Evolutionary conservation across 2,329 filamentous ascomycete genomes (phyloP).

Genomic region (Aspergillus phoenicis): DNA sequence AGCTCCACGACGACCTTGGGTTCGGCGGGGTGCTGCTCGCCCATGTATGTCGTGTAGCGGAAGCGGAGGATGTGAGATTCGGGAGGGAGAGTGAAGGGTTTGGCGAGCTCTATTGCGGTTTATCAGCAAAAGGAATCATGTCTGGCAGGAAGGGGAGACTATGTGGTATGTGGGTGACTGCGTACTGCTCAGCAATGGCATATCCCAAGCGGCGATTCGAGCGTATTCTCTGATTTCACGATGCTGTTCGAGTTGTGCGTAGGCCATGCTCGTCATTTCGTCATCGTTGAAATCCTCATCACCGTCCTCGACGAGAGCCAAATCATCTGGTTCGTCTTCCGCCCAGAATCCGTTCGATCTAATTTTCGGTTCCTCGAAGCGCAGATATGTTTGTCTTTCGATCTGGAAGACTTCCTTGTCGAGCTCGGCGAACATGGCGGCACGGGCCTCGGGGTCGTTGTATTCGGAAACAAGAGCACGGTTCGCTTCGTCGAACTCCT

Average conservation of each 20-base stretch:
- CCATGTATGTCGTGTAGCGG: slow-evolving; percentile 96
- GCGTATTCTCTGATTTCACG: slow-evolving; percentile 87
- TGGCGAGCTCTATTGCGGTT: slow-evolving; percentile 70
- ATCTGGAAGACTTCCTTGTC: slow-evolving; percentile 35
- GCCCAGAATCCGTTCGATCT: slow-evolving; percentile 45
- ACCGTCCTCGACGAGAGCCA: slow-evolving; percentile 52
- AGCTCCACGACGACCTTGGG: slow-evolving; percentile 96
- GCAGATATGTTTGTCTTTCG: slow-evolving; percentile 34
- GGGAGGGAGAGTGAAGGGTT: slow-evolving; percentile 74
- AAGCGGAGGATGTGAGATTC: slow-evolving; percentile 76
- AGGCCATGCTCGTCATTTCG: slow-evolving; percentile 79
- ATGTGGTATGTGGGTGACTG: slow-evolving; percentile 16
- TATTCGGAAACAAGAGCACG: slow-evolving; percentile 40
- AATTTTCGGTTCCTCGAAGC: slow-evolving; percentile 31
- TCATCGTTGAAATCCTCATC: slow-evolving; percentile 68
- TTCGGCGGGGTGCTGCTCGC: slow-evolving; percentile 86
- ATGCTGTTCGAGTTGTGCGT: slow-evolving; percentile 84
- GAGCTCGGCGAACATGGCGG: slow-evolving; percentile 34
- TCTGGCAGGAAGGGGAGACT: not conserved
- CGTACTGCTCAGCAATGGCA: slow-evolving; percentile 87
- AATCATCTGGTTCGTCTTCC: slow-evolving; percentile 49
- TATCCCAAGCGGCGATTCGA: slow-evolving; percentile 88
- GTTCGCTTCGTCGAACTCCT: slow-evolving; percentile 41
- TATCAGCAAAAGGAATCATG: not conserved
- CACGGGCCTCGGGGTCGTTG: slow-evolving; percentile 37